Percentiles rank a stretch among this genome's conserved stretches.
Evolutionary conservation across 108 stramenopile species (phyloP).

Genomic region (Schizochytrium sp.): DNA sequence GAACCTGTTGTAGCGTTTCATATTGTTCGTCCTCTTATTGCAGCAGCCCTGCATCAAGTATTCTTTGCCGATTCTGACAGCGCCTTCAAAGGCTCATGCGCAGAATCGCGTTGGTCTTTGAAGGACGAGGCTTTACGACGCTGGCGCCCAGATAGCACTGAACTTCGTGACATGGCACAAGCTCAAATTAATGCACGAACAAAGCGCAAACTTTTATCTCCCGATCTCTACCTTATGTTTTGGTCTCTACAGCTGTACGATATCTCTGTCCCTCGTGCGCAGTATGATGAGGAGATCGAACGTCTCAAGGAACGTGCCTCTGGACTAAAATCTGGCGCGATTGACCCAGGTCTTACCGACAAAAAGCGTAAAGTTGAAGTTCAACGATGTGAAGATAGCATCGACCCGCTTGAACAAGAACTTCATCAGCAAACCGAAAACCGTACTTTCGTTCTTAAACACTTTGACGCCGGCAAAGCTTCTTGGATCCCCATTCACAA

Average conservation of each 20-base stretch:
- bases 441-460: not conserved
- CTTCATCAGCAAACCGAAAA: slow-evolving; percentile 40
- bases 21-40: slow-evolving; percentile 20
- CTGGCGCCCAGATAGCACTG: not conserved
- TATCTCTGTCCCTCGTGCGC: slow-evolving; percentile 3
- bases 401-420: not conserved
- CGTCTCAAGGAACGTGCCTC: slow-evolving; percentile 9
- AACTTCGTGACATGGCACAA: not conserved
- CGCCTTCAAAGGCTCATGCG: not conserved
- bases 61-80: slow-evolving; percentile 35
- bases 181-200: not conserved
- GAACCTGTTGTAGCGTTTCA: slow-evolving; percentile 50
- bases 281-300: slow-evolving; percentile 48
- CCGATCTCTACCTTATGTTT: not conserved
- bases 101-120: not conserved
- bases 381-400: not conserved
- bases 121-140: not conserved
- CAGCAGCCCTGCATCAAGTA: slow-evolving; percentile 5
- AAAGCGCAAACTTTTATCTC: slow-evolving; percentile 32
- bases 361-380: slow-evolving; percentile 26
- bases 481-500: not conserved
- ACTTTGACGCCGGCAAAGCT: slow-evolving; percentile 22
- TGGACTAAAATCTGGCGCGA: not conserved
- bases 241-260: slow-evolving; percentile 35
- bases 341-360: slow-evolving; percentile 1